These are phyloP conservation scores for Viridothelium virens DNA, from an alignment of 495 filamentous ascomycete genomes.

Conservation along the genomic window DNA sequence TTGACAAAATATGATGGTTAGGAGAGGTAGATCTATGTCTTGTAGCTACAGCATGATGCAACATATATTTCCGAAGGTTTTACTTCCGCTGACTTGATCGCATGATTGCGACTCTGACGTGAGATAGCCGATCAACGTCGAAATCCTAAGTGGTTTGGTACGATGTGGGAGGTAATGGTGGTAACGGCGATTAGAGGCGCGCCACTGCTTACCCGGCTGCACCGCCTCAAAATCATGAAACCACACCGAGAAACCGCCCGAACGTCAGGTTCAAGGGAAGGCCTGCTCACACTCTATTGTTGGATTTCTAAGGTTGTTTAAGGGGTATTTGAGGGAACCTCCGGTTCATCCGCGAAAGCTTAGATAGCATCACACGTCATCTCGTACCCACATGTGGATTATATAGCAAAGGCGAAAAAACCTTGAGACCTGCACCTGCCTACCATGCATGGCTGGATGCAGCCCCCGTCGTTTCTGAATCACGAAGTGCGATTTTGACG, in stretches of 20 bases:
- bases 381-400: neutral
- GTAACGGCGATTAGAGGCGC: neutral
- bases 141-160: too few relatives aligned
- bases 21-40: neutral
- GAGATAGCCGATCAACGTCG: neutral
- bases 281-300: neutral
- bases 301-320: conserved; percentile 6
- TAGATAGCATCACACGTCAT: neutral
- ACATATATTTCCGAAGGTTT: neutral
- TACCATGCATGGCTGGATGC: too few relatives aligned
- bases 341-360: neutral
- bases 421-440: too few relatives aligned
- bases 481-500: too few relatives aligned
- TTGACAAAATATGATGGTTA: neutral
- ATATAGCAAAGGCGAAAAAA: neutral
- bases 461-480: too few relatives aligned
- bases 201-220: neutral
- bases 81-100: neutral
- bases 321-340: neutral
- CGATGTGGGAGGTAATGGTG: too few relatives aligned
- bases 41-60: conserved; percentile 3
- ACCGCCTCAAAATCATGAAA: conserved; percentile 2
- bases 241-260: neutral
- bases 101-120: neutral
- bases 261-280: neutral